Percentiles rank a stretch among this genome's conserved stretches.
phyloP scores from a whole-genome alignment of 352 stramenopile species.

The Phytophthora melonis region DNA sequence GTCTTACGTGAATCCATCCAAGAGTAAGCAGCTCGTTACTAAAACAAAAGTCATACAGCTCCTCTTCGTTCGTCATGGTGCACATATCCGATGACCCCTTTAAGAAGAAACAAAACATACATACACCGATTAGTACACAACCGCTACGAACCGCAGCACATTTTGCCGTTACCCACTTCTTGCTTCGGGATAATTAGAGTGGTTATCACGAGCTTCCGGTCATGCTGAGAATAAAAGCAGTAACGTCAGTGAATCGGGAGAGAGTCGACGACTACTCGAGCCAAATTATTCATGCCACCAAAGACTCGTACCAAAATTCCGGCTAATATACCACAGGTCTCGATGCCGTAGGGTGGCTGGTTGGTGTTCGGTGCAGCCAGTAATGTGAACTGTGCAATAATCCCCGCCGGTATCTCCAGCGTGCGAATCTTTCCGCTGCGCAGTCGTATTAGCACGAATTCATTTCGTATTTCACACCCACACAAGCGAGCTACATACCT shows the following conservation, averaged over 20 bases:
- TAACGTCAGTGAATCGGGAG: not conserved
- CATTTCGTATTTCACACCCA: not conserved
- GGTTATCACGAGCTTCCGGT: constrained; percentile 70
- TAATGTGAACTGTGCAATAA: constrained; percentile 82
- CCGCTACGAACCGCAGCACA: not conserved
- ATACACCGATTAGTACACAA: not conserved
- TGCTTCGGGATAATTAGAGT: constrained; percentile 91
- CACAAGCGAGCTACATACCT: constrained; percentile 43
- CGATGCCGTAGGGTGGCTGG: constrained; percentile 79
- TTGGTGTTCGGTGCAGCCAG: constrained; percentile 87
- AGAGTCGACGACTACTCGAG: not conserved
- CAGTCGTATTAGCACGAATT: constrained; percentile 17
- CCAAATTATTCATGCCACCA: not conserved
- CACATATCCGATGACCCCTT: constrained; percentile 89
- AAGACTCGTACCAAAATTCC: constrained; percentile 67
- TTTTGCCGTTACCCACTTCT: constrained; percentile 50
- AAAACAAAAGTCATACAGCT: constrained; percentile 91
- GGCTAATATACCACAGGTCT: constrained; percentile 92
- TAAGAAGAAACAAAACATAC: constrained; percentile 1
- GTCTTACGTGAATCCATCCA: constrained; percentile 92
- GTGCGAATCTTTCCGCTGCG: constrained; percentile 65
- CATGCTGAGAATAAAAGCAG: constrained; percentile 44
- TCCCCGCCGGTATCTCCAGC: constrained; percentile 73
- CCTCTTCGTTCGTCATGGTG: constrained; percentile 89
- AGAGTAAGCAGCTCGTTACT: constrained; percentile 87